Evolutionary conservation across 2,329 filamentous ascomycete genomes (phyloP).

Genomic region (Clonostachys sp.): DNA sequence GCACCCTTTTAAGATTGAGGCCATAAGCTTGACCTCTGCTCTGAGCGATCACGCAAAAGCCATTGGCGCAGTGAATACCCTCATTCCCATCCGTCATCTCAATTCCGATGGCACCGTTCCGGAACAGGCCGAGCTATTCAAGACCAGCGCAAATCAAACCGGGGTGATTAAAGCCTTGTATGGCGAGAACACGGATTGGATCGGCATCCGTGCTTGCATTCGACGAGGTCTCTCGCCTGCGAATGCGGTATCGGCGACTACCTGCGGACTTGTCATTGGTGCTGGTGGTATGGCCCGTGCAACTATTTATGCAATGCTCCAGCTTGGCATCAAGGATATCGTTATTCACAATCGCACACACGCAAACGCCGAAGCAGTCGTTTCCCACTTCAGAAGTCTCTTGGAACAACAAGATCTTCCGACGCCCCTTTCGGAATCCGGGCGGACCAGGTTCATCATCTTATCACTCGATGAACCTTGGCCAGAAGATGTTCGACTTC

Average conservation of each 20-base stretch:
- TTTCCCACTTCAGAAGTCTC: slow-evolving; percentile 62
- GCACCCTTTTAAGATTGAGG: neutral
- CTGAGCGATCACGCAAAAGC: slow-evolving; percentile 58
- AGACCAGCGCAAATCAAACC: slow-evolving; percentile 24
- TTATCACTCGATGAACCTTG: slow-evolving; percentile 54
- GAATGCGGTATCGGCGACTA: slow-evolving; percentile 53
- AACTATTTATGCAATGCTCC: slow-evolving; percentile 72
- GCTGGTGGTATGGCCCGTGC: slow-evolving; percentile 74
- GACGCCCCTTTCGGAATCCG: slow-evolving; percentile 11
- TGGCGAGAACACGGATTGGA: slow-evolving; percentile 79
- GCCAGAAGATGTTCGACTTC: slow-evolving; percentile 57
- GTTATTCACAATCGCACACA: slow-evolving; percentile 69
- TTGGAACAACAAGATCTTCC: slow-evolving; percentile 35
- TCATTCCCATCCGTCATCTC: slow-evolving; percentile 64
- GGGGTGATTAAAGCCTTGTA: slow-evolving; percentile 66
- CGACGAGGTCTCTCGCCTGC: slow-evolving; percentile 68
- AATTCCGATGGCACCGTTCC: slow-evolving; percentile 53
- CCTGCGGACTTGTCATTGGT: slow-evolving; percentile 55
- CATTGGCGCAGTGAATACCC: slow-evolving; percentile 72
- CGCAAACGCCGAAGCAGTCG: slow-evolving; percentile 61
- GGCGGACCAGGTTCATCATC: slow-evolving; percentile 41
- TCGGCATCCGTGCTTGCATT: slow-evolving; percentile 70
- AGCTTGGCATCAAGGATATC: slow-evolving; percentile 71
- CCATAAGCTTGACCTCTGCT: slow-evolving; percentile 8
- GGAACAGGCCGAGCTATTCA: slow-evolving; percentile 37